Conservation (phyloP, 257 asterid genomes). For the Osmanthus fragrans region DNA sequence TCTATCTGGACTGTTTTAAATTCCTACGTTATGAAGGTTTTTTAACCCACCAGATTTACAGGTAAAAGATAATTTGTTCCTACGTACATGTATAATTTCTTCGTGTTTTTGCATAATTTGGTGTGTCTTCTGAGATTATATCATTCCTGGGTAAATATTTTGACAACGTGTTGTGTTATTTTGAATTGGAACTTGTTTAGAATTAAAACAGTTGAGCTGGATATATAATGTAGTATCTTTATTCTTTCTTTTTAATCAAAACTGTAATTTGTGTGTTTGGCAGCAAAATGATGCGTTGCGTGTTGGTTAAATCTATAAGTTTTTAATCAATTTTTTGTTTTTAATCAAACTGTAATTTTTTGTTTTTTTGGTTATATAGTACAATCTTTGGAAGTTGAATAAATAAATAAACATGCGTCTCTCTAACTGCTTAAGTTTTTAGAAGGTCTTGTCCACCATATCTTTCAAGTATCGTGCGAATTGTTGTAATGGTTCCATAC, state of each 20-base stretch:
- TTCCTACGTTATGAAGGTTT: slow-evolving; percentile 27
- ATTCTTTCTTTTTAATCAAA: slow-evolving; percentile 3
- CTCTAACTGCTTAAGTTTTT: background rate
- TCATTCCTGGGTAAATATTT: background rate
- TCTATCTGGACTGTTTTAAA: slow-evolving; percentile 17
- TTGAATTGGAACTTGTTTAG: slow-evolving; percentile 18
- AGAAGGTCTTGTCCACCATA: background rate
- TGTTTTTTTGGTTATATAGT: background rate
- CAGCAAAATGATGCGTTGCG: background rate
- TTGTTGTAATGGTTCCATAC: background rate
- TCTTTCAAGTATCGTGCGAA: background rate
- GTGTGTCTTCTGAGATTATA: background rate
- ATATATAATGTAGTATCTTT: slow-evolving; percentile 2
- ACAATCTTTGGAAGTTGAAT: background rate
- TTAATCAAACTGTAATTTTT: no score
- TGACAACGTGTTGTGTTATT: background rate
- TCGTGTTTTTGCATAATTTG: slow-evolving; percentile 7
- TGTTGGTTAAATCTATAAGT: background rate
- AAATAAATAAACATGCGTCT: background rate
- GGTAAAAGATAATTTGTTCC: slow-evolving; percentile 29
- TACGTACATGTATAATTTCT: background rate
- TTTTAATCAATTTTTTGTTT: background rate
- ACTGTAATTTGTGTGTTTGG: slow-evolving; percentile 19
- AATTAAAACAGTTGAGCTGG: slow-evolving; percentile 27
- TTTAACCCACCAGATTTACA: slow-evolving; percentile 24